phyloP scores from a whole-genome alignment of 2,329 filamentous ascomycete species.

The Hysterium pulicare region DNA sequence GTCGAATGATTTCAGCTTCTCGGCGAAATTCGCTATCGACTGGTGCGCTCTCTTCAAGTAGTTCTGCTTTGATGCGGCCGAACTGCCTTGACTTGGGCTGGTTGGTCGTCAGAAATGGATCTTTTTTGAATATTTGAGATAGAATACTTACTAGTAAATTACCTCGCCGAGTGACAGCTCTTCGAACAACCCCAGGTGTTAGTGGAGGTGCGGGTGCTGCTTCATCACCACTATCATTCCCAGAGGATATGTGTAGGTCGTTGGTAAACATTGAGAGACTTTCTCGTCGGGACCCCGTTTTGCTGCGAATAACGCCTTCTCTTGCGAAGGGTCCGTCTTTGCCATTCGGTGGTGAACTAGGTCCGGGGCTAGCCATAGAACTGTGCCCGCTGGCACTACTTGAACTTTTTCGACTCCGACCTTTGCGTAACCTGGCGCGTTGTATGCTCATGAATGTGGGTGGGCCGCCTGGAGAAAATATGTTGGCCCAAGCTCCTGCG shows the following conservation, averaged over 20 bases:
- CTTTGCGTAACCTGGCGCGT: constrained; percentile 55
- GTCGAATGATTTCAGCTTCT: constrained; percentile 92
- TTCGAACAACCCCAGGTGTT: constrained; percentile 73
- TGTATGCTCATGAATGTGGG: constrained; percentile 79
- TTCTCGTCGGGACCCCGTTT: constrained; percentile 64
- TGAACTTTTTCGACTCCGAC: constrained; percentile 62
- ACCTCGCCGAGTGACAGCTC: constrained; percentile 79
- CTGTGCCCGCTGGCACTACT: constrained; percentile 68
- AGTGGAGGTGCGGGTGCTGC: constrained; percentile 45
- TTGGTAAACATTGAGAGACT: constrained; percentile 89
- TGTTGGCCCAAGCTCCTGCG: constrained; percentile 60
- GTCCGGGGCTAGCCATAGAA: constrained; percentile 66
- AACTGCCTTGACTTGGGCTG: constrained; percentile 97
- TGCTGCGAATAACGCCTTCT: constrained; percentile 47
- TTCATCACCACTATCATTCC: constrained; percentile 77
- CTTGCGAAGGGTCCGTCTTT: constrained; percentile 54
- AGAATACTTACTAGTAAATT: constrained; percentile 71
- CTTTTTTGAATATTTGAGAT: background rate
- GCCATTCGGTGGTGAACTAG: constrained; percentile 72
- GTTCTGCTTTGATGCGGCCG: constrained; percentile 82
- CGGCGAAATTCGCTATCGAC: constrained; percentile 84
- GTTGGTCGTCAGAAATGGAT: constrained; percentile 4
- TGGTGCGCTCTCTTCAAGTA: constrained; percentile 83
- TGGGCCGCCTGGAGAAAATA: constrained; percentile 64
- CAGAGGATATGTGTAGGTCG: constrained; percentile 74